A percentile compares a stretch with the other conserved stretches of the same genome.
Evolutionary conservation across 768 basidiomycete species (phyloP).

Genomic region (Phylloporus scabripes): DNA sequence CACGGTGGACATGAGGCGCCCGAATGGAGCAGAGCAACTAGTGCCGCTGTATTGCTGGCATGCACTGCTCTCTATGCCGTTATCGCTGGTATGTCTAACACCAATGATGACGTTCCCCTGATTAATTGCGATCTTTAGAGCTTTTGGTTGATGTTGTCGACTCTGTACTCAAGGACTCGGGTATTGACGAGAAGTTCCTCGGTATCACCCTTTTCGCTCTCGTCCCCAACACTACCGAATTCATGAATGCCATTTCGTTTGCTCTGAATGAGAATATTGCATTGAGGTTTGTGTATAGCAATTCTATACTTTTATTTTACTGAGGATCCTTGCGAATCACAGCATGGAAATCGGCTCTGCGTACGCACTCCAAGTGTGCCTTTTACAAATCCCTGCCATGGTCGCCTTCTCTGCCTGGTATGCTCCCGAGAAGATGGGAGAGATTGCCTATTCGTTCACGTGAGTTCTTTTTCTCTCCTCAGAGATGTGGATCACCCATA

Average conservation of each 20-base stretch:
- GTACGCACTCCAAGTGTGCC: conserved; percentile 96
- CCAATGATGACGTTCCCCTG: background rate
- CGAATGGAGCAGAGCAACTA: conserved; percentile 88
- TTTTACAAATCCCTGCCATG: conserved; percentile 98
- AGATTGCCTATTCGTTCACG: conserved; percentile 90
- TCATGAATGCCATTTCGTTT: conserved; percentile 99
- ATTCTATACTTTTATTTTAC: background rate
- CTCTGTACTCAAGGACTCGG: conserved; percentile 82
- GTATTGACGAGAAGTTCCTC: conserved; percentile 96
- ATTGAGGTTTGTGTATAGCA: conserved; percentile 57
- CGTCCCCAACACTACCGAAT: conserved; percentile 98
- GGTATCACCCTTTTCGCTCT: conserved; percentile 95
- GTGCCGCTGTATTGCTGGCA: conserved; percentile 80
- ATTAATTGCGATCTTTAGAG: conserved; percentile 44
- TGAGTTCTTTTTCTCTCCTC: conserved; percentile 38
- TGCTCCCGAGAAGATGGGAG: conserved; percentile 78
- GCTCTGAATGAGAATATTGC: conserved; percentile 96
- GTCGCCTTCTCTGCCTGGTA: conserved; percentile 98
- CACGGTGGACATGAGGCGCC: conserved; percentile 92
- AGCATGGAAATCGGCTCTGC: conserved; percentile 99
- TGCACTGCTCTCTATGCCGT: conserved; percentile 93
- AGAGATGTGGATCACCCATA: background rate
- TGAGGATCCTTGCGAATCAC: conserved; percentile 2
- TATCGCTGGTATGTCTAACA: conserved; percentile 74
- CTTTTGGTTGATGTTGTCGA: conserved; percentile 94